These are phyloP conservation scores for Fraxinus velutina DNA, from an alignment of 305 asterid species.

Conservation along the genomic window DNA sequence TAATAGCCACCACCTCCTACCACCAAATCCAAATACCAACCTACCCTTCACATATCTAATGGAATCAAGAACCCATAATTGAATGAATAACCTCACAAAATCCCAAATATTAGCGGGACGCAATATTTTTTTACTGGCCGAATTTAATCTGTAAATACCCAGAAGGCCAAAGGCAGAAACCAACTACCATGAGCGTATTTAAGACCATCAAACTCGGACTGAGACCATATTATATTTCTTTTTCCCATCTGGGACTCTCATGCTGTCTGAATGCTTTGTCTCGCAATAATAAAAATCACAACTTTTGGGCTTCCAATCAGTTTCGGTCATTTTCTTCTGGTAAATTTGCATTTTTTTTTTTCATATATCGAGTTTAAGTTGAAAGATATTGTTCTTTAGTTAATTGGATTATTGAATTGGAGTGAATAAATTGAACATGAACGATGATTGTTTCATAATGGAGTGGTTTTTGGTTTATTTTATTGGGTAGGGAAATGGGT, in stretches of 20 bases:
- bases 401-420: slow-evolving; percentile 15
- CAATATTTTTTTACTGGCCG: too few species aligned
- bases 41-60: background rate
- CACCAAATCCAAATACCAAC: background rate
- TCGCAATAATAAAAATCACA: slow-evolving; percentile 1
- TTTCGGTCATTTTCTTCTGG: slow-evolving; percentile 39
- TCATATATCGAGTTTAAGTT: background rate
- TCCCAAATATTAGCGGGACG: background rate
- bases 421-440: background rate
- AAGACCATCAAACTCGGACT: slow-evolving; percentile 37
- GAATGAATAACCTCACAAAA: background rate
- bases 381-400: background rate
- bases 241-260: slow-evolving; percentile 14
- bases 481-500: background rate
- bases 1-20: background rate
- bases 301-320: slow-evolving; percentile 21
- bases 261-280: slow-evolving; percentile 19
- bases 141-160: background rate
- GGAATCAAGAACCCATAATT: background rate
- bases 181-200: slow-evolving; percentile 46
- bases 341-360: slow-evolving; percentile 20
- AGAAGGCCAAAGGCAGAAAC: background rate
- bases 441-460: background rate
- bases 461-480: slow-evolving; percentile 9
- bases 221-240: slow-evolving; percentile 11